These are phyloP conservation scores for Monosporascus sp. DNA, from an alignment of 2,329 filamentous ascomycete species.

Conservation along the genomic window DNA sequence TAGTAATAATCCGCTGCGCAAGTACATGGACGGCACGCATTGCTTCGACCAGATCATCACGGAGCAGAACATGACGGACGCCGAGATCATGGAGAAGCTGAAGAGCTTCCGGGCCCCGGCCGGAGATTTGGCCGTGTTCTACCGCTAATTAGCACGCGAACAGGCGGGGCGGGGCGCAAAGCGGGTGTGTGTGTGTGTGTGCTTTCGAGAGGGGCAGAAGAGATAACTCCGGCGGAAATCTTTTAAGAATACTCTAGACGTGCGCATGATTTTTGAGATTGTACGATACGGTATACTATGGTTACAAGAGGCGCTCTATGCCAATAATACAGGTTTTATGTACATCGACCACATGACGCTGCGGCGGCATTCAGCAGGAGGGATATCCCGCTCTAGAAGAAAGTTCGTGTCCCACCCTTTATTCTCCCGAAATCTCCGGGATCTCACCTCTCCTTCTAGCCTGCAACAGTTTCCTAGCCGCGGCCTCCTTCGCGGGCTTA, in stretches of 20 bases:
- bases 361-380: too few species aligned
- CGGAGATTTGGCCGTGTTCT: constrained; percentile 50
- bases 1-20: constrained; percentile 41
- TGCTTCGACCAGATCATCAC: constrained; percentile 79
- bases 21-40: constrained; percentile 69
- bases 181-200: background rate
- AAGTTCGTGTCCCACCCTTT: too few species aligned
- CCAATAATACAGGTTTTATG: background rate
- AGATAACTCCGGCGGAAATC: too few species aligned
- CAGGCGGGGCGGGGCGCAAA: too few species aligned
- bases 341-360: too few species aligned
- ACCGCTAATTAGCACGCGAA: constrained; percentile 31
- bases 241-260: too few species aligned
- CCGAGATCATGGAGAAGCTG: constrained; percentile 63
- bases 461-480: background rate
- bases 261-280: constrained; percentile 11
- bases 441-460: background rate
- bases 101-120: constrained; percentile 49
- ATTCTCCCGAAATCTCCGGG: too few species aligned
- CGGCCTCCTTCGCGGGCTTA: background rate
- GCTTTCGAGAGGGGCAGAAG: background rate
- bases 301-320: background rate
- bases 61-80: constrained; percentile 65
- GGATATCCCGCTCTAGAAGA: background rate
- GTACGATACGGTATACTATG: background rate